A percentile compares a stretch with the other conserved stretches of the same genome.
phyloP scores from a whole-genome alignment of 129 eudicot genomes.

The Centaurea solstitialis region DNA sequence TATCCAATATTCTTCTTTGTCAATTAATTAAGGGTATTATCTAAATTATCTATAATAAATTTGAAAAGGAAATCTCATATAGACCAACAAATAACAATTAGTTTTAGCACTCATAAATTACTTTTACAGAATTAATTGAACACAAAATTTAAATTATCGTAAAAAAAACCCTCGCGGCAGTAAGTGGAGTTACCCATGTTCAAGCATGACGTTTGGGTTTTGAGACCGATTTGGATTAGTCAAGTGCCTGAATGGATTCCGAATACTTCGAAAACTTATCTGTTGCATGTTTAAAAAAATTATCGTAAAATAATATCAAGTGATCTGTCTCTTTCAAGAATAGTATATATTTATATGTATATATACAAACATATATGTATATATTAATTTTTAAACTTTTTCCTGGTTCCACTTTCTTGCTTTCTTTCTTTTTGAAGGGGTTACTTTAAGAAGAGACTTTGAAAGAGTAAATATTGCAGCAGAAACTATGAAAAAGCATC shows the following conservation, averaged over 20 bases:
- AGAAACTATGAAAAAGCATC: slow-evolving; percentile 42
- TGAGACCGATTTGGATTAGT: too few relatives aligned
- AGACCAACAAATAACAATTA: neutral
- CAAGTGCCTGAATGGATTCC: too few relatives aligned
- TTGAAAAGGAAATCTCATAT: neutral
- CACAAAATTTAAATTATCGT: too few relatives aligned
- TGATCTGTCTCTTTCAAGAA: neutral
- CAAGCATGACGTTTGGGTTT: too few relatives aligned
- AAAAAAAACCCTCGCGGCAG: too few relatives aligned
- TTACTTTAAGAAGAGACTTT: slow-evolving; percentile 49
- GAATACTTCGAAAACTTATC: too few relatives aligned
- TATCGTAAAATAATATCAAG: neutral
- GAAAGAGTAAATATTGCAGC: slow-evolving; percentile 58
- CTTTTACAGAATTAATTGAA: neutral
- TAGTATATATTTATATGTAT: neutral
- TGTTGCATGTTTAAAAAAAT: too few relatives aligned
- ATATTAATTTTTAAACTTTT: neutral
- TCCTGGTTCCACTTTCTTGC: slow-evolving; percentile 19
- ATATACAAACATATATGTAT: neutral
- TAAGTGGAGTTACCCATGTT: too few relatives aligned
- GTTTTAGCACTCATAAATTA: neutral
- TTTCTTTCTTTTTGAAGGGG: slow-evolving; percentile 48
- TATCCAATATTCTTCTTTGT: neutral
- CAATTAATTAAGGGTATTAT: neutral
- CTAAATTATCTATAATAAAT: neutral